Evolutionary conservation across 345 rosid species (phyloP).

Genomic region (Aquilaria sinensis): DNA sequence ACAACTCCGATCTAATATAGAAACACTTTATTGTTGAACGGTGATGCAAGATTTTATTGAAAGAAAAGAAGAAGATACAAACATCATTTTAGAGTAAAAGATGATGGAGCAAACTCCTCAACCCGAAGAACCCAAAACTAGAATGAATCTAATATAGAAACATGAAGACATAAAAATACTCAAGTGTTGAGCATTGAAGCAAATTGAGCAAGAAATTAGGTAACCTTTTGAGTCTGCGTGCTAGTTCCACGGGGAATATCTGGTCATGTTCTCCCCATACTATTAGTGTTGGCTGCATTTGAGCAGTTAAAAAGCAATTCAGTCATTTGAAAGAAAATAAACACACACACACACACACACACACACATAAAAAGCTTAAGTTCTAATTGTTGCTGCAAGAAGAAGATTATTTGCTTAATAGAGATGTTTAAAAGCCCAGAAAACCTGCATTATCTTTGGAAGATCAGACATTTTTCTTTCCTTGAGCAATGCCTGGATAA

Average conservation of each 20-base stretch:
- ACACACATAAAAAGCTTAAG: no score
- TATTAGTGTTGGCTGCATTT: conserved; percentile 51
- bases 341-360: neutral
- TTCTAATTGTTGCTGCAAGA: no score
- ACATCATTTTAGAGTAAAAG: no score
- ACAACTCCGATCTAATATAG: no score
- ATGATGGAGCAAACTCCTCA: no score
- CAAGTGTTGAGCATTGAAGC: no score
- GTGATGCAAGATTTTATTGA: neutral
- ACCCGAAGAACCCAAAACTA: no score
- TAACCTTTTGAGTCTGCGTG: conserved; percentile 54
- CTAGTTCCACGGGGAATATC: conserved; percentile 69
- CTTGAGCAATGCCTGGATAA: conserved; percentile 56
- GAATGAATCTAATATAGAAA: no score
- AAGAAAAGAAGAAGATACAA: no score
- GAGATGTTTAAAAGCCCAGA: neutral
- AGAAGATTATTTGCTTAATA: neutral
- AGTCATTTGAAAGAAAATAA: neutral
- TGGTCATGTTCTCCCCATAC: conserved; percentile 79
- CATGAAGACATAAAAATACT: neutral
- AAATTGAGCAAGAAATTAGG: neutral
- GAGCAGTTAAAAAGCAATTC: neutral
- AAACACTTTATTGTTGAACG: neutral
- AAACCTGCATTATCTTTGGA: conserved; percentile 63
- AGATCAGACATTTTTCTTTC: conserved; percentile 58